Evolutionary conservation across 768 basidiomycete genomes (phyloP).

Genomic region (Erythrobasidium yunnanense): DNA sequence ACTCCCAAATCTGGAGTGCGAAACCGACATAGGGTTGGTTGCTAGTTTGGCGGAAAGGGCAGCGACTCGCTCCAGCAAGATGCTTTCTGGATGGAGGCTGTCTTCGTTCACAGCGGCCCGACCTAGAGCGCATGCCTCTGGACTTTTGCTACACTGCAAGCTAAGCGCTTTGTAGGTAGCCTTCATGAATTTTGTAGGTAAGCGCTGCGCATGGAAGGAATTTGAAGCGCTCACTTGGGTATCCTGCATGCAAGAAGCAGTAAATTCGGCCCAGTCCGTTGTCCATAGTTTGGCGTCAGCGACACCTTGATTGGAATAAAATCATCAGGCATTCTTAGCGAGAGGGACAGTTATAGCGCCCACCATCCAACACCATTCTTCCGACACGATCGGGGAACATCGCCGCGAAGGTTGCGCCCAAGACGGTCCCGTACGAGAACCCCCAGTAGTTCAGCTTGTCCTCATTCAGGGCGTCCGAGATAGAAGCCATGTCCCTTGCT

Average conservation of each 20-base stretch:
- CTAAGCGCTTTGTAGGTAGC: not conserved
- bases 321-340: not conserved
- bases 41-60: not conserved
- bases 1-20: not conserved
- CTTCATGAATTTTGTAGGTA: not conserved
- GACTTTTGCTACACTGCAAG: not conserved
- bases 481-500: conserved; percentile 33
- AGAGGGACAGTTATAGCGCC: not conserved
- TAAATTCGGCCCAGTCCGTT: not conserved
- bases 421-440: conserved; percentile 32
- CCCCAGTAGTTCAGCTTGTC: conserved; percentile 36
- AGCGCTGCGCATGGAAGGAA: not conserved
- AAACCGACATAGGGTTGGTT: not conserved
- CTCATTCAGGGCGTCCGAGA: conserved; percentile 32
- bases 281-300: too few species aligned
- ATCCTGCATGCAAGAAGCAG: not conserved
- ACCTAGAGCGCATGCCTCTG: not conserved
- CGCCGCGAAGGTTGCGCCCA: conserved; percentile 34
- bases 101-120: not conserved
- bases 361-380: conserved; percentile 13
- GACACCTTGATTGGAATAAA: not conserved
- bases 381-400: conserved; percentile 36
- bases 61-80: not conserved
- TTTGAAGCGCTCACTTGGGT: not conserved
- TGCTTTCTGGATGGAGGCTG: not conserved